Percentiles rank a stretch among this genome's conserved stretches.
Evolutionary conservation across 2,329 filamentous ascomycete species (phyloP).

Genomic region (Colletotrichum paranaense): DNA sequence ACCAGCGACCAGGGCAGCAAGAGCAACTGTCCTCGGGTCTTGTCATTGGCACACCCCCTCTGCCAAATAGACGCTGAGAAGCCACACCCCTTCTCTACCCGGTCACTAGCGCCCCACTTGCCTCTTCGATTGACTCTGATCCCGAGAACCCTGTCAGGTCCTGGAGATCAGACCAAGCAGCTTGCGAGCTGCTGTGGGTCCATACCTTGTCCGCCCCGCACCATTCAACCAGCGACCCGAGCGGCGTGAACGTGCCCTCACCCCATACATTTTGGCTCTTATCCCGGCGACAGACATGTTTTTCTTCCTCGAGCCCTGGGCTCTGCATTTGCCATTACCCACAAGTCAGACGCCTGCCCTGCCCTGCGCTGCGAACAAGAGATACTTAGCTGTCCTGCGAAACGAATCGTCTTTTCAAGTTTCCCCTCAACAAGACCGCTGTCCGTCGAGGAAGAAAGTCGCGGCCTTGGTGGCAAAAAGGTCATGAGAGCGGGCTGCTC

Average conservation of each 20-base stretch:
- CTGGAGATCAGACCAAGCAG: conserved; percentile 50
- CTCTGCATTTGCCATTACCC: no score
- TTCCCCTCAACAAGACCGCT: neutral
- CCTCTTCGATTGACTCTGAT: conserved; percentile 35
- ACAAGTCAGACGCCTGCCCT: no score
- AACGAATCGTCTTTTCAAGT: neutral
- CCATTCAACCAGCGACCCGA: neutral
- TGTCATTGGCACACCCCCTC: neutral
- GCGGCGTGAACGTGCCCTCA: neutral
- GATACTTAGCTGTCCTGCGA: neutral
- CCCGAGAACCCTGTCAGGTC: conserved; percentile 37
- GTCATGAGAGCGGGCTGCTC: neutral
- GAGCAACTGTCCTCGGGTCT: neutral
- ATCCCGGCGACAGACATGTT: neutral
- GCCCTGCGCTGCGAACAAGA: neutral
- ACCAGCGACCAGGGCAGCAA: neutral
- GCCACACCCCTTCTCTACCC: neutral
- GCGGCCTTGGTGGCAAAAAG: neutral
- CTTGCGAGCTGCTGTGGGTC: conserved; percentile 42
- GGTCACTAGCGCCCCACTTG: neutral
- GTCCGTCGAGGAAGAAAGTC: neutral
- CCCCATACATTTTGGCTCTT: neutral
- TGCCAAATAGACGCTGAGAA: neutral
- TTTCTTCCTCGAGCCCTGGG: conserved; percentile 4
- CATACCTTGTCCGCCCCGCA: conserved; percentile 22